Conservation (phyloP, 2,329 filamentous ascomycete genomes). For the Xylogone sp. region DNA sequence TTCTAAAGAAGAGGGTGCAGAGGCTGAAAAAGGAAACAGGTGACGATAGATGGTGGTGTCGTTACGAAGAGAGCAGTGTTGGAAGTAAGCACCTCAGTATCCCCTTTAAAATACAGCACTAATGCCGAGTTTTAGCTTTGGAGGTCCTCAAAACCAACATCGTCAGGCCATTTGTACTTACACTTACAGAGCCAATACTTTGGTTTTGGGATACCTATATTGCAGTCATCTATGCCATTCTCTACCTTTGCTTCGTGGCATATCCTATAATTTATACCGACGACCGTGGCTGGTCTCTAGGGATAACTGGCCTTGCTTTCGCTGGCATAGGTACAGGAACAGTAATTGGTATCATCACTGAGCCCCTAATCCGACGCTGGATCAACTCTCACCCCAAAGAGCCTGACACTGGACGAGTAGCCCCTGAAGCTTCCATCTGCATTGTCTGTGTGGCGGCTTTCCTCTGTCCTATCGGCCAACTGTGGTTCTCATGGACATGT, state of each 20-base stretch:
- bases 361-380: conserved; percentile 70
- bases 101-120: background rate
- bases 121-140: conserved; percentile 45
- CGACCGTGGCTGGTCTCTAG: conserved; percentile 71
- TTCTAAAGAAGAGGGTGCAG: conserved; percentile 64
- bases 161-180: conserved; percentile 72
- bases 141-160: conserved; percentile 72
- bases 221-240: conserved; percentile 75
- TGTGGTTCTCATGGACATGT: conserved; percentile 87
- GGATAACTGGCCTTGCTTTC: conserved; percentile 74
- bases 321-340: conserved; percentile 65
- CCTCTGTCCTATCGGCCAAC: conserved; percentile 71
- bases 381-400: conserved; percentile 76
- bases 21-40: conserved; percentile 62
- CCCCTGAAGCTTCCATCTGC: conserved; percentile 77
- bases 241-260: conserved; percentile 87
- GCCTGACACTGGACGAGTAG: conserved; percentile 66
- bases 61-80: conserved; percentile 66
- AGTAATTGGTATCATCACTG: conserved; percentile 55
- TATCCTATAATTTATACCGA: conserved; percentile 79
- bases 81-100: conserved; percentile 14
- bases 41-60: conserved; percentile 72
- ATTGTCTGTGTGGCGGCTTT: conserved; percentile 76
- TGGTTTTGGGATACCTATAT: conserved; percentile 69
- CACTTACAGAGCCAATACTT: conserved; percentile 76